A percentile compares a stretch with the other conserved stretches of the same genome.
These are phyloP conservation scores for Nitzschia sp. DNA, from an alignment of 108 stramenopile genomes.

Conservation along the genomic window DNA sequence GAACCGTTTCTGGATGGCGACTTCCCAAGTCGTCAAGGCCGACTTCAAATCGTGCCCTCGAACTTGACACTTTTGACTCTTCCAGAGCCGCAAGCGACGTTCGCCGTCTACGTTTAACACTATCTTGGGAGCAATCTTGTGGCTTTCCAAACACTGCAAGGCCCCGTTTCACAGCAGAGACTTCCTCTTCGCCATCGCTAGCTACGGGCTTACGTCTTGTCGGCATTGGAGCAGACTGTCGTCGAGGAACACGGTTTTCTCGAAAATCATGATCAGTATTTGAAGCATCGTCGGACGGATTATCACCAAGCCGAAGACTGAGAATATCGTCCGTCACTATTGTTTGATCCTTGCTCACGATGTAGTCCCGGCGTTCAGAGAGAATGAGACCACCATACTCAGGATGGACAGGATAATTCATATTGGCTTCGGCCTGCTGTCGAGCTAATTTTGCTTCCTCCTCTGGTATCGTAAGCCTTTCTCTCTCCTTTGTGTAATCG, in stretches of 20 bases:
- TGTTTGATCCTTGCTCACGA: neutral
- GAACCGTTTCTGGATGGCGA: neutral
- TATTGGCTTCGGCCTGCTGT: conserved; percentile 25
- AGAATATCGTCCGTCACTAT: conserved; percentile 26
- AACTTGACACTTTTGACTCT: neutral
- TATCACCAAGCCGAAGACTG: conserved; percentile 19
- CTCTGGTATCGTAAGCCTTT: conserved; percentile 27
- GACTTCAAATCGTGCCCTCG: neutral
- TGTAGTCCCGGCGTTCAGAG: conserved; percentile 8
- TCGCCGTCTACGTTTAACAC: conserved; percentile 6
- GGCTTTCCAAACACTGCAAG: conserved; percentile 29
- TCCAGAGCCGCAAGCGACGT: conserved; percentile 1
- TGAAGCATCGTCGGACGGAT: conserved; percentile 6
- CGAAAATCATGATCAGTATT: neutral
- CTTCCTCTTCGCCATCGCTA: conserved; percentile 15
- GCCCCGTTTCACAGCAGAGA: conserved; percentile 31
- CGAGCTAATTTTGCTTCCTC: conserved; percentile 26
- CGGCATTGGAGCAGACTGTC: neutral
- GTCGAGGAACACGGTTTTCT: neutral
- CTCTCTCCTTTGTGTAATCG: conserved; percentile 34
- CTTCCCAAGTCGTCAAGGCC: neutral
- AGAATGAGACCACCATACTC: neutral
- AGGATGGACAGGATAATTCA: conserved; percentile 10
- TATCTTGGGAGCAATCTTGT: neutral
- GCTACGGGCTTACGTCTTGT: neutral